Percentiles rank a stretch among this genome's conserved stretches.
These are phyloP conservation scores for Lactarius hengduanensis DNA, from an alignment of 768 basidiomycete genomes.

Conservation along the genomic window DNA sequence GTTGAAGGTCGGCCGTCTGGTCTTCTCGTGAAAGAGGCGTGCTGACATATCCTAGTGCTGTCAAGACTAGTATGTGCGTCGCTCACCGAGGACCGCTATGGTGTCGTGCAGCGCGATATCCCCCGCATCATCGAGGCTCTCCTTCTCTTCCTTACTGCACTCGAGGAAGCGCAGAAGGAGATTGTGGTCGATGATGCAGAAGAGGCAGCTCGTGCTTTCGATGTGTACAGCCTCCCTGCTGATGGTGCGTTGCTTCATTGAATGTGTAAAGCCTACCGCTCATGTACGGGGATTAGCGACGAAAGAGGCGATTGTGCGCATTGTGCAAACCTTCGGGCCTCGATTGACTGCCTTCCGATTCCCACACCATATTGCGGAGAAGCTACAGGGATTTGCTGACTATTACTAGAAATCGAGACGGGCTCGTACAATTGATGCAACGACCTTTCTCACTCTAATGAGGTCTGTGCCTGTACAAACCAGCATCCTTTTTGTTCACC, in stretches of 20 bases:
- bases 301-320: slow-evolving; percentile 62
- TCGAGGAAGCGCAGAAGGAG: slow-evolving; percentile 64
- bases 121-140: slow-evolving; percentile 79
- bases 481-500: not conserved
- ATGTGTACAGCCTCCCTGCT: slow-evolving; percentile 50
- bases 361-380: slow-evolving; percentile 62
- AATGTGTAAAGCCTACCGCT: not conserved
- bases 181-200: slow-evolving; percentile 42
- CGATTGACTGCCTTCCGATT: slow-evolving; percentile 77
- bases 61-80: slow-evolving; percentile 69
- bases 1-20: slow-evolving; percentile 50
- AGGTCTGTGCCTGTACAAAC: not conserved
- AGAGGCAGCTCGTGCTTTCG: slow-evolving; percentile 57
- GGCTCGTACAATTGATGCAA: not conserved
- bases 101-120: slow-evolving; percentile 82
- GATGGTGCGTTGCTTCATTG: slow-evolving; percentile 51
- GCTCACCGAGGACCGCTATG: slow-evolving; percentile 75
- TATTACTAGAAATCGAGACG: slow-evolving; percentile 42
- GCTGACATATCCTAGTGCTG: slow-evolving; percentile 47
- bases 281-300: slow-evolving; percentile 44
- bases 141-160: slow-evolving; percentile 58
- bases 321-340: slow-evolving; percentile 71
- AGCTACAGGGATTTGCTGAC: slow-evolving; percentile 71
- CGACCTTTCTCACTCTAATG: not conserved
- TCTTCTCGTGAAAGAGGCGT: not conserved